Evolutionary conservation across 2,329 filamentous ascomycete genomes (phyloP).

Genomic region (Scytalidium sp.): DNA sequence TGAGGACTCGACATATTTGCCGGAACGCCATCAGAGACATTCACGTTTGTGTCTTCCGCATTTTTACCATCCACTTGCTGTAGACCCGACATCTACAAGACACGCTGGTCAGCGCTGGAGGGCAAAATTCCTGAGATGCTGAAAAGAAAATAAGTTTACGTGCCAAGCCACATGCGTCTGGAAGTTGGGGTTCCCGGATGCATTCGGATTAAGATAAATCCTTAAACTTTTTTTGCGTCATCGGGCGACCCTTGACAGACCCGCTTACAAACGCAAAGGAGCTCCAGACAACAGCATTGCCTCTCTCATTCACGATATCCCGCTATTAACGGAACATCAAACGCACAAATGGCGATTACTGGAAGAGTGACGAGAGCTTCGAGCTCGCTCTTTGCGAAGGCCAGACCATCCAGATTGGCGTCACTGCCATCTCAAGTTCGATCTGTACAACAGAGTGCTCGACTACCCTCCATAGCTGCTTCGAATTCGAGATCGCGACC

Average conservation of each 20-base stretch:
- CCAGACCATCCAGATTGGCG: conserved; percentile 23
- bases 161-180: background rate
- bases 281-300: no score
- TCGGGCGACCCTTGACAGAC: no score
- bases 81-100: background rate
- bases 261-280: no score
- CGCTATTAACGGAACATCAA: no score
- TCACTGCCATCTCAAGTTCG: conserved; percentile 30
- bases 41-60: background rate
- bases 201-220: background rate
- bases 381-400: conserved; percentile 16
- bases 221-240: background rate
- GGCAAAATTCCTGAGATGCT: background rate
- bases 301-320: no score
- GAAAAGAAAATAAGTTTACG: background rate
- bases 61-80: background rate
- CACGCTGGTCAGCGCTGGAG: background rate
- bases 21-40: background rate
- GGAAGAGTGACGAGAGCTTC: conserved; percentile 18
- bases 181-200: background rate
- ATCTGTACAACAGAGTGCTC: conserved; percentile 38
- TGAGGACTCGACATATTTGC: background rate
- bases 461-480: conserved; percentile 43
- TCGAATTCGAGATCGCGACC: conserved; percentile 44
- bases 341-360: no score